A percentile compares a stretch with the other conserved stretches of the same genome.
These are phyloP conservation scores for Yarrowia phangngaensis DNA, from an alignment of 805 yeast species.

Conservation along the genomic window DNA sequence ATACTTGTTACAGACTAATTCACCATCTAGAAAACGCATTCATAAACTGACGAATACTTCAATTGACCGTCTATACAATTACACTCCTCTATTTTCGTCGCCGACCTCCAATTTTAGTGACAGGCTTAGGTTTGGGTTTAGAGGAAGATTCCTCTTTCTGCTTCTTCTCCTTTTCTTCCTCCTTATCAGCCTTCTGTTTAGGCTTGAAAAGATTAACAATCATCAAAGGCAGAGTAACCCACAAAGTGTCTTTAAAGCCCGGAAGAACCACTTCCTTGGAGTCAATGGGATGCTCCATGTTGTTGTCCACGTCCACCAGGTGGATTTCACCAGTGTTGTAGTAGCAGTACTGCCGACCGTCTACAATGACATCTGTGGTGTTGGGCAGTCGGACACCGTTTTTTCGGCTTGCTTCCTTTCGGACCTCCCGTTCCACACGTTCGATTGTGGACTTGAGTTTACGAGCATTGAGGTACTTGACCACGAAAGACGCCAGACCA, in stretches of 20 bases:
- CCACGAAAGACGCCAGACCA: slow-evolving; percentile 55
- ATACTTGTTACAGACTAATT: no score
- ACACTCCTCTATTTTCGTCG: slow-evolving; percentile 27
- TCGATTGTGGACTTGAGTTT: slow-evolving; percentile 27
- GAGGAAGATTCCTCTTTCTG: slow-evolving; percentile 24
- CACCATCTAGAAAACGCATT: no score
- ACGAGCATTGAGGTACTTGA: slow-evolving; percentile 44
- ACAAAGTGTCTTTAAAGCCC: slow-evolving; percentile 37
- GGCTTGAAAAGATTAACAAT: slow-evolving; percentile 30
- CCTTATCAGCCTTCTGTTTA: slow-evolving; percentile 24
- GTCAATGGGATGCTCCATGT: slow-evolving; percentile 37
- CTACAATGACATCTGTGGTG: slow-evolving; percentile 20
- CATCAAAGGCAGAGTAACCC: slow-evolving; percentile 34
- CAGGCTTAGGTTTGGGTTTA: slow-evolving; percentile 30
- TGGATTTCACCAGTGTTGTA: slow-evolving; percentile 35
- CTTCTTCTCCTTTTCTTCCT: slow-evolving; percentile 6
- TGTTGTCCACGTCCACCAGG: slow-evolving; percentile 33
- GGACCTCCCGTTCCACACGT: slow-evolving; percentile 25
- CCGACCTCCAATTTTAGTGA: slow-evolving; percentile 29
- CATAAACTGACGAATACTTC: no score
- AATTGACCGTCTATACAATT: no score
- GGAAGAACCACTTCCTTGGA: slow-evolving; percentile 37
- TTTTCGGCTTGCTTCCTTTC: slow-evolving; percentile 25
- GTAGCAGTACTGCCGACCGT: slow-evolving; percentile 25
- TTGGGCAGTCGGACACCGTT: slow-evolving; percentile 20